phyloP scores from a whole-genome alignment of 495 filamentous ascomycete genomes.

The Podospora fimiseda region DNA sequence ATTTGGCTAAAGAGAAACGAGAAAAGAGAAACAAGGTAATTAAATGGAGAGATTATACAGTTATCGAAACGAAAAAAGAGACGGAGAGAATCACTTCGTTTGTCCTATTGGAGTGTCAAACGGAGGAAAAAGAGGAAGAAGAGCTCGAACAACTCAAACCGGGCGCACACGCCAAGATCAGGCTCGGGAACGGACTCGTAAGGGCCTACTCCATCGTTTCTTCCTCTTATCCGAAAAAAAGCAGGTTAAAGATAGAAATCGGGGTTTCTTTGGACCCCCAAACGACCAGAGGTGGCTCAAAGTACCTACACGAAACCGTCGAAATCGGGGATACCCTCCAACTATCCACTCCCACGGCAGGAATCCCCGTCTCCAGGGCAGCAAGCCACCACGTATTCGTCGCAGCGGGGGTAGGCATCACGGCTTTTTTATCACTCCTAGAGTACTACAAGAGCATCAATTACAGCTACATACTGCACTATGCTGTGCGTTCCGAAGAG shows the following conservation, averaged over 20 bases:
- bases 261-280: slow-evolving; percentile 39
- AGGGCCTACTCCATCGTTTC: slow-evolving; percentile 46
- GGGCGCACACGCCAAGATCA: slow-evolving; percentile 40
- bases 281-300: slow-evolving; percentile 41
- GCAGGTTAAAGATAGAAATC: slow-evolving; percentile 40
- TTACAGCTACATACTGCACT: slow-evolving; percentile 41
- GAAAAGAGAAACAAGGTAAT: slow-evolving; percentile 15
- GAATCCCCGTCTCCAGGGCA: slow-evolving; percentile 24
- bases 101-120: slow-evolving; percentile 28
- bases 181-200: slow-evolving; percentile 38
- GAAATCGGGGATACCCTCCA: slow-evolving; percentile 40
- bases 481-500: slow-evolving; percentile 38
- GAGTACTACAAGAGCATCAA: slow-evolving; percentile 35
- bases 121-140: slow-evolving; percentile 15
- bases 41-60: slow-evolving; percentile 38
- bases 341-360: slow-evolving; percentile 35
- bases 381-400: slow-evolving; percentile 48
- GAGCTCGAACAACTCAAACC: slow-evolving; percentile 16
- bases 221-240: slow-evolving; percentile 31
- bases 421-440: slow-evolving; percentile 40
- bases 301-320: slow-evolving; percentile 41
- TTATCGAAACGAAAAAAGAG: slow-evolving; percentile 38
- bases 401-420: slow-evolving; percentile 48
- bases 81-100: slow-evolving; percentile 38
- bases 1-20: slow-evolving; percentile 24